Base-by-base conservation (phyloP, 2,329 filamentous ascomycete genomes). In the Aspergillus tanneri region DNA sequence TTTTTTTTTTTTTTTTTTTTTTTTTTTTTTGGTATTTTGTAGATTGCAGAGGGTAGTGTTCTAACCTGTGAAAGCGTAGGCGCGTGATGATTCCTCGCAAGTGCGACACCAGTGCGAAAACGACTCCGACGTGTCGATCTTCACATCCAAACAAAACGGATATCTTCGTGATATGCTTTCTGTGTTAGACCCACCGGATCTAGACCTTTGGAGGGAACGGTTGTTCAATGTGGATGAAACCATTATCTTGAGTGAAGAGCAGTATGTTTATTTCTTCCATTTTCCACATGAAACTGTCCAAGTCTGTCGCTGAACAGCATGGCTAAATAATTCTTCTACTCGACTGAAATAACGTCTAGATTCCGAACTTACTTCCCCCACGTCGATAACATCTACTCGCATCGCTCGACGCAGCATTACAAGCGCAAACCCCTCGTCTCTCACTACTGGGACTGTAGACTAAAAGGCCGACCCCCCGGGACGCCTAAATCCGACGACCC, bases 331-430 rank as follows among this genome's bases (percentile, higher is more conserved):
- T 16, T n/a, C n/a, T n/a, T n/a, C n/a, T n/a, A n/a, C n/a, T n/a
- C n/a, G n/a, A n/a, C n/a, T n/a, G n/a, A n/a, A n/a, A n/a, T n/a
- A n/a, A n/a, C n/a, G n/a, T n/a, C n/a, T 37, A 88, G 85, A 62
- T 90, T 87, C 64, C 81, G 88, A 61, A 89, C 82, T 5, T 92
- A 91, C 68, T 91, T 90, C 61, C 87, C 87, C 0, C 87, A 91
- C 67, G 79, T 92, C 57, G 88, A 91, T 72, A 91, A 91, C 65
- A 81, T 91, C 58, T 92, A 90, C 70, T 91, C 87, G 21, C 88
- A 90, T 70, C 85, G 87, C 53, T 90, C 87, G 2, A 90, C 87
- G 2, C 88, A 91, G 65, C 79, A 78, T 45, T 90, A 90, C 68
- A 91, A 91, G 72, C 84, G 85, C 60, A 89, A 88, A 59, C 84